Percentiles rank a stretch among this genome's conserved stretches.
Evolutionary conservation across 1,284 basidiomycete species (phyloP).

Genomic region (Mycena citricolor): DNA sequence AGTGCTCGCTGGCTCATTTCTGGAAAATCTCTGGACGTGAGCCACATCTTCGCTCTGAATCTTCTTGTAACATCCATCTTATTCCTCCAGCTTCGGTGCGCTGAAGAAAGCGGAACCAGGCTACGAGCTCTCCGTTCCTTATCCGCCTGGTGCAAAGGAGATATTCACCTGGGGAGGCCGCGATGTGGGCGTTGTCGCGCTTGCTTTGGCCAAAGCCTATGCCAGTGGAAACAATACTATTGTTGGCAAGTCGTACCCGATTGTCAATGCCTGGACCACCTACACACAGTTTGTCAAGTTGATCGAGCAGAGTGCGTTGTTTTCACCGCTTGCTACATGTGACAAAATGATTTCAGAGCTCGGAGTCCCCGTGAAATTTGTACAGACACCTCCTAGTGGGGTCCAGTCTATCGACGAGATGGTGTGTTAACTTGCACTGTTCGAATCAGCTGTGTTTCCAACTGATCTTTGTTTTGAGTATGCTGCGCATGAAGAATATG

Average conservation of each 20-base stretch:
- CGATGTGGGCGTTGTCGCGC: slow-evolving; percentile 6
- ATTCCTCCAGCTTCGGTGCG: not conserved
- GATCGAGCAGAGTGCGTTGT: slow-evolving; percentile 9
- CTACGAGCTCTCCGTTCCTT: slow-evolving; percentile 7
- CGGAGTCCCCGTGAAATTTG: slow-evolving; percentile 6
- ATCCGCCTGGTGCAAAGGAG: not conserved
- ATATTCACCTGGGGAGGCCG: slow-evolving; percentile 13
- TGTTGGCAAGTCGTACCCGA: slow-evolving; percentile 5
- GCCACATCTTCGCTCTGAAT: not conserved
- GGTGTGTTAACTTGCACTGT: too few relatives aligned
- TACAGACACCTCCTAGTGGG: not conserved
- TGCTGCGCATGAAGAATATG: not conserved
- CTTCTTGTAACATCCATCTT: not conserved
- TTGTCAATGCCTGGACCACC: slow-evolving; percentile 1
- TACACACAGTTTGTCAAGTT: slow-evolving; percentile 5
- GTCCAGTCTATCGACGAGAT: slow-evolving; percentile 3
- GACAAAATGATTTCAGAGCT: slow-evolving; percentile 1
- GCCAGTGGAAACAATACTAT: not conserved
- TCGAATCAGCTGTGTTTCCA: too few relatives aligned
- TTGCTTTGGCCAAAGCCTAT: slow-evolving; percentile 12
- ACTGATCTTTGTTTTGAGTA: not conserved
- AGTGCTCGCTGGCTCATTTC: slow-evolving; percentile 27
- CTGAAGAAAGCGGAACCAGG: slow-evolving; percentile 11
- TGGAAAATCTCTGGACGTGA: slow-evolving; percentile 13
- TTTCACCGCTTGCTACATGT: not conserved